Evolutionary conservation across 225 moss, liverwort and hornwort genomes (phyloP), one percentile per base, ranked within the genome.

Genomic region (Physcomitrium patens): DNA sequence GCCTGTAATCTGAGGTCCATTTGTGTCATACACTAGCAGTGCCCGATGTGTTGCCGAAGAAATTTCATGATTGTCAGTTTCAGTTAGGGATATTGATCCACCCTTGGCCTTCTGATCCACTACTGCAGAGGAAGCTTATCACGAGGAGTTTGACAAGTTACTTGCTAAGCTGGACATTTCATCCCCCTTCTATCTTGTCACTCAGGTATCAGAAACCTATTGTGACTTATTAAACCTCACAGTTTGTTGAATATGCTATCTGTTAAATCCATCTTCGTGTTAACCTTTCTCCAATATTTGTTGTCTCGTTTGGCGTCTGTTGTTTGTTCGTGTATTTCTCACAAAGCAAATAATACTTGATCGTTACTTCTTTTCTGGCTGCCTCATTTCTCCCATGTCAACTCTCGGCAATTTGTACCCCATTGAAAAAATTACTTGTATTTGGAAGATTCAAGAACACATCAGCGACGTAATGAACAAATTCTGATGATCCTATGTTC

Each of bases 51-150:
- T 67, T 9, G 53, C 9, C 11, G 8, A 50, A 60, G 46, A 16
- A 26, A 42, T 28, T 42, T 17, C 19, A 22, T 71, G 70, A 85
- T 84, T 84, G 59, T 73, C 60, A 80, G 66, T 79, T 83, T 86
- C 84, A 80, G 82, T 67, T 83, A 80, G 80, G 87, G 78, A 81
- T 80, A 86, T 89, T 95, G 89, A 95, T 92, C 75, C 84, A 81
- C 72, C 73, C 81, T 92, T 91, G 94, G 92, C 80, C 87, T 94
- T 79, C 79, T 92, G 91, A 89, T 92, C 90, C 86, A 90, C 87
- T 83, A 78, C 91, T 95, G 92, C 94, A 90, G 99, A 99, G 91
- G 99, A 93, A 60, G 94, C 90, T 48, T 99, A 92, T 77, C 99
- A 95, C 60, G 91, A 87, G 87, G 99, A 99, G 89, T 86, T 99